Percentiles rank a stretch among this genome's conserved stretches.
phyloP scores from a whole-genome alignment of 768 basidiomycete genomes.

The Pleurotus citrinopileatus region DNA sequence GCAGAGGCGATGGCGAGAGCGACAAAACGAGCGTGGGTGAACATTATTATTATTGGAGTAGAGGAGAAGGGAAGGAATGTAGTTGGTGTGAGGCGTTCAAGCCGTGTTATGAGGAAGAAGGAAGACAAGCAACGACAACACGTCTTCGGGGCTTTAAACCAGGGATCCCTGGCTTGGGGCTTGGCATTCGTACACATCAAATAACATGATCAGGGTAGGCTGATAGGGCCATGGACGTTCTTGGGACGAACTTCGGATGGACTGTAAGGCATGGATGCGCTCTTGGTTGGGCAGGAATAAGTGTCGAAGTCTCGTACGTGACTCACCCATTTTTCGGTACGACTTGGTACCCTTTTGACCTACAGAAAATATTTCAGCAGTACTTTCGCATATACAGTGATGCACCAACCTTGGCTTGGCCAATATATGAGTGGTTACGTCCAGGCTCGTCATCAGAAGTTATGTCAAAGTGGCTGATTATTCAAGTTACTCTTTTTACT shows the following conservation, averaged over 20 bases:
- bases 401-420: not conserved
- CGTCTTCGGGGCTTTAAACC: constrained; percentile 6
- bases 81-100: not conserved
- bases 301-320: not conserved
- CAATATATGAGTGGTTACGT: not conserved
- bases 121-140: not conserved
- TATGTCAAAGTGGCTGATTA: not conserved
- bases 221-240: not conserved
- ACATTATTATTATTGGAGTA: constrained; percentile 4
- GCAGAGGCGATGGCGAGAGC: constrained; percentile 8
- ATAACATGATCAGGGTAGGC: constrained; percentile 6
- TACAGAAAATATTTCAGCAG: not conserved
- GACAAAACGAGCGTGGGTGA: constrained; percentile 10
- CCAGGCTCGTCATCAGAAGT: not conserved
- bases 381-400: not conserved
- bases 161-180: constrained; percentile 3
- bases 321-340: not conserved
- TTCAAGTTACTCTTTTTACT: not conserved
- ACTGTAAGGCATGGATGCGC: not conserved
- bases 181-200: constrained; percentile 7
- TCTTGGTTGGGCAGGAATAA: not conserved
- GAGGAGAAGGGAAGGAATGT: constrained; percentile 5
- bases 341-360: not conserved
- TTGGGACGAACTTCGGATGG: not conserved
- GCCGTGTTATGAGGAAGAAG: not conserved